A percentile compares a stretch with the other conserved stretches of the same genome.
Evolutionary conservation across 1,284 basidiomycete genomes (phyloP).

Genomic region (Puccinia novopanici): DNA sequence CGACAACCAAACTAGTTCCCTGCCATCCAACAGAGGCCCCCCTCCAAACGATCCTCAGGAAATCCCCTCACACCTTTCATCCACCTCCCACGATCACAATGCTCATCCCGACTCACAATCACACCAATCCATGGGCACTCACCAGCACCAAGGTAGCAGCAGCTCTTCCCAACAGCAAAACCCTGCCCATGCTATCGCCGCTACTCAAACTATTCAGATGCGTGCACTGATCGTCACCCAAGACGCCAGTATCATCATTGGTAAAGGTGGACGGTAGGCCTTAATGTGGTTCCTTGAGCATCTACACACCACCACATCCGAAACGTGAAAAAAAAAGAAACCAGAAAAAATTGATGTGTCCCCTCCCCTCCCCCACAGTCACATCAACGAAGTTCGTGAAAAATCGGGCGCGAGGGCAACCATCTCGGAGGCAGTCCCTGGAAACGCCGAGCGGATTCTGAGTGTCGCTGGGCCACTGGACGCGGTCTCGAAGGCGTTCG

Average conservation of each 20-base stretch:
- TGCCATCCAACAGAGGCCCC: constrained; percentile 5
- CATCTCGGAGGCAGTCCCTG: constrained; percentile 93
- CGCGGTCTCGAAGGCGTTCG: constrained; percentile 98
- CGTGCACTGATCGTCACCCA: constrained; percentile 86
- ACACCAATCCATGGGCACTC: constrained; percentile 10
- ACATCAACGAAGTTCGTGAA: constrained; percentile 98
- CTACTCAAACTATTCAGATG: constrained; percentile 56
- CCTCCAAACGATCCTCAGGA: background rate
- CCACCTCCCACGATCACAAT: constrained; percentile 11
- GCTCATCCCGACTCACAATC: constrained; percentile 7
- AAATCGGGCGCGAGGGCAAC: constrained; percentile 93
- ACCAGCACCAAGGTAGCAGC: constrained; percentile 7
- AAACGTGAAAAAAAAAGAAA: too few species aligned
- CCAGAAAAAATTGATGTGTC: too few species aligned
- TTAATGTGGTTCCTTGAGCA: background rate
- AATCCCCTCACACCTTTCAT: background rate
- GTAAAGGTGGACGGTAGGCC: constrained; percentile 74
- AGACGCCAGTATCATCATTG: constrained; percentile 99
- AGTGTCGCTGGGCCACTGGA: constrained; percentile 97
- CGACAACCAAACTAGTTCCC: constrained; percentile 4
- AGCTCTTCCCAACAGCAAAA: constrained; percentile 29
- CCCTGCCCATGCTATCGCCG: constrained; percentile 22
- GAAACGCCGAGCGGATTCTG: constrained; percentile 95
- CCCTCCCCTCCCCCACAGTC: constrained; percentile 62
- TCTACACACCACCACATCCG: too few species aligned